Conservation (phyloP, 2,329 filamentous ascomycete genomes). For the Cylindrodendrum hubeiense region DNA sequence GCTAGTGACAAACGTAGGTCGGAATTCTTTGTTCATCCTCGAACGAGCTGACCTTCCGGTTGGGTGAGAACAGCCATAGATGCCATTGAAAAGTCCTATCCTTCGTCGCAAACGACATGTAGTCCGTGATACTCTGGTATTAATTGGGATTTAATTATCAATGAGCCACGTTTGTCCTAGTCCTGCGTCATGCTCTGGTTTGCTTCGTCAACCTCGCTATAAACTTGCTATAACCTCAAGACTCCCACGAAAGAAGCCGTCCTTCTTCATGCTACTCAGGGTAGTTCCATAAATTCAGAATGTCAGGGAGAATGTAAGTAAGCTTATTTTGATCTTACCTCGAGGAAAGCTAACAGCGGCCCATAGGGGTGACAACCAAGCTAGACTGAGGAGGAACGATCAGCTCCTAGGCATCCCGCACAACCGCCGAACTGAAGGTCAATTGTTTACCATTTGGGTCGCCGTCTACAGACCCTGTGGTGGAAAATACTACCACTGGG, state of each 20-base stretch:
- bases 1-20: too few relatives aligned
- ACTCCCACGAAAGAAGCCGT: background rate
- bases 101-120: too few relatives aligned
- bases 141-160: too few relatives aligned
- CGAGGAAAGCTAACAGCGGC: background rate
- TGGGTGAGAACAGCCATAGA: too few relatives aligned
- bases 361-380: background rate
- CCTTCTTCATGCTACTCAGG: background rate
- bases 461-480: background rate
- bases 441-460: background rate
- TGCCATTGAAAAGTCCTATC: too few relatives aligned
- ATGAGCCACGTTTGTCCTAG: background rate
- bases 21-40: too few relatives aligned
- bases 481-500: background rate
- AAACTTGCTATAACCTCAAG: background rate
- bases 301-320: background rate
- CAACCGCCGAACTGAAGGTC: background rate
- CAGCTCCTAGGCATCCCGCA: too few relatives aligned
- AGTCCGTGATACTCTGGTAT: too few relatives aligned
- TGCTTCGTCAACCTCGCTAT: background rate
- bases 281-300: background rate
- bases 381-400: too few relatives aligned
- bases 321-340: too few relatives aligned
- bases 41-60: too few relatives aligned
- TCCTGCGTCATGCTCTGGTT: background rate